Evolutionary conservation across 1,139 yeast genomes (phyloP).

Genomic region (Debaryomyces psychrophilus): DNA sequence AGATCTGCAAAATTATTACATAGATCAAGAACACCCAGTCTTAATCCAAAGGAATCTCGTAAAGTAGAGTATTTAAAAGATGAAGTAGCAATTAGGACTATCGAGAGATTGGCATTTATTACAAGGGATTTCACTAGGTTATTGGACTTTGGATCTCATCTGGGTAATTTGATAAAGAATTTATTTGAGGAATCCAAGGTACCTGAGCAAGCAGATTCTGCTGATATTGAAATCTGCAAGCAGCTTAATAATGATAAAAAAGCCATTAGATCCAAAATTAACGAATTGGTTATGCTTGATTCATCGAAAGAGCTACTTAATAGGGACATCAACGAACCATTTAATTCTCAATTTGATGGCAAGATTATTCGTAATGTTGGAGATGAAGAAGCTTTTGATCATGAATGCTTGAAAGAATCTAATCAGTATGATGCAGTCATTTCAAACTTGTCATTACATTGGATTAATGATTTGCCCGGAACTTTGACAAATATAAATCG

Average conservation of each 20-base stretch:
- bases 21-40: constrained; percentile 53
- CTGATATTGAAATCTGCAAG: constrained; percentile 30
- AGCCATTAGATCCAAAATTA: constrained; percentile 54
- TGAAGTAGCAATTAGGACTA: constrained; percentile 72
- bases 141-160: constrained; percentile 74
- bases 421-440: constrained; percentile 70
- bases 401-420: constrained; percentile 37
- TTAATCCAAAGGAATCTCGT: constrained; percentile 48
- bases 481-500: constrained; percentile 58
- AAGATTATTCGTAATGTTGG: constrained; percentile 52
- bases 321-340: constrained; percentile 44
- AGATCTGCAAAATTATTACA: constrained; percentile 62
- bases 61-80: constrained; percentile 76
- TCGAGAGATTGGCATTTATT: constrained; percentile 75
- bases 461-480: constrained; percentile 83
- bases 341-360: constrained; percentile 45
- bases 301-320: constrained; percentile 56
- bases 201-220: constrained; percentile 31
- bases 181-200: constrained; percentile 36
- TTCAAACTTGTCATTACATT: constrained; percentile 75
- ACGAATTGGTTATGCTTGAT: constrained; percentile 69
- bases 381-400: constrained; percentile 67
- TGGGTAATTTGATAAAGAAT: constrained; percentile 58
- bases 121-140: constrained; percentile 63
- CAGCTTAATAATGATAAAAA: constrained; percentile 57